Base-by-base conservation (phyloP, 768 basidiomycete genomes). In the Leucogyrophana mollusca region DNA sequence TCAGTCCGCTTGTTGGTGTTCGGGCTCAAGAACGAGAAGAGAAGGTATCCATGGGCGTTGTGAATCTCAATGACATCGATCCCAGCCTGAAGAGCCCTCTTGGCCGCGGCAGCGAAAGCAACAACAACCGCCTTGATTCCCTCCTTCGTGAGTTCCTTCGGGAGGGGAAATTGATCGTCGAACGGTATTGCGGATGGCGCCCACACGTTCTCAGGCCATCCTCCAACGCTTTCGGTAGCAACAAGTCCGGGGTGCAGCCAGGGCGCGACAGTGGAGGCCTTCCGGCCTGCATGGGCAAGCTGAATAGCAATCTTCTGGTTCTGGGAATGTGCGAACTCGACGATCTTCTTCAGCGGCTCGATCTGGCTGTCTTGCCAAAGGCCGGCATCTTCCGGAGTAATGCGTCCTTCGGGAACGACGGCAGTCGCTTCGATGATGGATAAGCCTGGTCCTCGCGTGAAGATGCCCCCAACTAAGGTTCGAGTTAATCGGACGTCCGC, bases 261-360 rank as follows among this genome's bases (percentile, higher is more conserved):
- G 0, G 85, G 83, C 1, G 80, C 75, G 14, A 77, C 61, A 0
- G 74, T 81, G 8, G 80, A 82, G 0, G 79, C 85, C 60, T 90
- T 90, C n/a, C 87, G 72, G 0, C 89, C 88, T 0, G 86, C 84
- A 51, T 91, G 88, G 0, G 76, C 82, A 14, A 90, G 74, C 60
- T 91, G 90, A 45, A 90, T 82, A 8, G 71, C 88, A 17, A 90
- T 76, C 40, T 82, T 81, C 57, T 85, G 80, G 38, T 73, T 77
- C 53, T 85, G 83, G 1, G 80, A 78, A 57, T 87, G 83, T n/a
- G 83, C 83, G 44, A 87, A 87, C 47, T 83, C 78, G 56, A 82
- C 77, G 52, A 90, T 71, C 30, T 74, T 61, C 47, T 73, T 68
- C 34, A 78, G 57, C 2, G 64, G 53, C 13, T 62, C 69, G 51